Evolutionary conservation across 208 protist genomes (phyloP), one percentile per base, ranked within the genome.

Genomic region (Leishmania braziliensis): DNA sequence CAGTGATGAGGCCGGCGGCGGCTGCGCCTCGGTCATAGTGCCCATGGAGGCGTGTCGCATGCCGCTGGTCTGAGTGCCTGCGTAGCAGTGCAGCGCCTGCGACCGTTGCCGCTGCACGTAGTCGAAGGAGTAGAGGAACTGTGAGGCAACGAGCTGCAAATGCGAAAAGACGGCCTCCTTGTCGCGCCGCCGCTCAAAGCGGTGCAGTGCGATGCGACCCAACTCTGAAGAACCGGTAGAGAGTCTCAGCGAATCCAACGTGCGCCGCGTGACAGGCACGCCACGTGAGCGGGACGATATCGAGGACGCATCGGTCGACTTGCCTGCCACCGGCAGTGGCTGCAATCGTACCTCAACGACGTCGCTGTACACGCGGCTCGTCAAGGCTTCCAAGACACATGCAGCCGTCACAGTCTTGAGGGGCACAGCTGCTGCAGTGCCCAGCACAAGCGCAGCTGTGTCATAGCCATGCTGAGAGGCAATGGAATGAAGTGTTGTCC

Each of bases 141-240:
- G 88, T 8, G 80, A 75, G 0, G 86, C 87, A 16, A 86, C 46
- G 5, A 89, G 73, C 39, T 77, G 78, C 72, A 90, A 69, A 66
- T 92, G 86, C 14, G 84, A 62, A 12, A 84, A 78, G 9, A 93
- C 90, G 12, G 88, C 90, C 4, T 85, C 84, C 29, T 86, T 83
- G 65, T 92, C 88, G 18, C 84, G 78, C 0, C 81, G 86, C 29
- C 88, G 88, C 77, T 91, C 88, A 46, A 75, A 76, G 5, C 90
- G 83, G 33, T 68, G 81, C 23, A 93, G 74, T 51, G 84, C 75
- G 18, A 87, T 51, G 53, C 82, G 77, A 26, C 72, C 51, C 62
- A 85, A 36, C 77, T 85, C 82, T 23, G 77, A 50, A 29, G 82
- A 8, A 12, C 72, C 70, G 26, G 72, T 4, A 3, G 82, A 79